These are phyloP conservation scores for Plasmodium knowlesi DNA, from an alignment of 169 alveolate species.

Conservation along the genomic window DNA sequence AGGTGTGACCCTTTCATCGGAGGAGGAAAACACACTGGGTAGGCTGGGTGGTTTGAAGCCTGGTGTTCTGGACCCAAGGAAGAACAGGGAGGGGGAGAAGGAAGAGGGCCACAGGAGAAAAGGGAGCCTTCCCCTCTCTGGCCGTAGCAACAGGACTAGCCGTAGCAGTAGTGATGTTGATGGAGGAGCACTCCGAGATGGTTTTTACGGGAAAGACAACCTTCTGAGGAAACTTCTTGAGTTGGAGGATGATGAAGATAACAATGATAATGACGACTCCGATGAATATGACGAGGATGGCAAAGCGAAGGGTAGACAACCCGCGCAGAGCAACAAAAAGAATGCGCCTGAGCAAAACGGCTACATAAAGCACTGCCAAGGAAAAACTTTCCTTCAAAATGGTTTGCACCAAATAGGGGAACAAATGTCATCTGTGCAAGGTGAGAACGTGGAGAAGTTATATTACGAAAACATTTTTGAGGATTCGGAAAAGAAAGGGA, in stretches of 20 bases:
- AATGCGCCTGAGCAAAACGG: not conserved
- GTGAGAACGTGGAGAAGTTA: not conserved
- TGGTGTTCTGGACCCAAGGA: not conserved
- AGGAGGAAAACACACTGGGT: not conserved
- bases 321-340: not conserved
- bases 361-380: not conserved
- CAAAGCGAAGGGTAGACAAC: not conserved
- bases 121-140: not conserved
- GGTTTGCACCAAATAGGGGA: not conserved
- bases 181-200: not conserved
- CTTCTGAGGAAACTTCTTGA: not conserved
- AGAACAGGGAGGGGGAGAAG: not conserved
- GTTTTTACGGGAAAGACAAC: not conserved
- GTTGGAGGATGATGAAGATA: not conserved
- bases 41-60: not conserved
- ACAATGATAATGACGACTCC: not conserved
- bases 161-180: not conserved
- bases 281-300: no score
- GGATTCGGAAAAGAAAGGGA: not conserved
- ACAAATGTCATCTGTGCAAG: not conserved
- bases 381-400: not conserved
- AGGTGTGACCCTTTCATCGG: not conserved
- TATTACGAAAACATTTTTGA: constrained; percentile 31
- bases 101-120: not conserved
- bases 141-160: not conserved